Evolutionary conservation across 1,284 basidiomycete genomes (phyloP), one percentile per base, ranked within the genome.

Genomic region (Marasmius tenuissimus): DNA sequence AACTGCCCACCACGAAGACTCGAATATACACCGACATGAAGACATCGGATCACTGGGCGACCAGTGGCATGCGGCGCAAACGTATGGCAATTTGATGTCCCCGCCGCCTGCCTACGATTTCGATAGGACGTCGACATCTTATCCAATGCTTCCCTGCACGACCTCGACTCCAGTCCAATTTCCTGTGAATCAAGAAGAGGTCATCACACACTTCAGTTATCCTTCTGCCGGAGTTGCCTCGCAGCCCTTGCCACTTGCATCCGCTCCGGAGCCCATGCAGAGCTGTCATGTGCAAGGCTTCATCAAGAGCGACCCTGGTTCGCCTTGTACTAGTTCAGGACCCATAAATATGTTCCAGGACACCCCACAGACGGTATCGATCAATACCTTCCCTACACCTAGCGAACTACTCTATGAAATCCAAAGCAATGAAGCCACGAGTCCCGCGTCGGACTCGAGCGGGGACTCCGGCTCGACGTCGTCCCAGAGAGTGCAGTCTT

Each of bases 331-430:
- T 27, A 4, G 27, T 27, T 27, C 27, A 27, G 27, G 27, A 2
- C 27, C 27, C 27, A 27, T 27, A 27, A 27, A 27, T 4, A 27
- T 27, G 27, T 27, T 27, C 27, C 27, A 27, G 27, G 27, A 27
- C 27, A 4, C 27, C 27, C 27, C 38, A n/a, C 9, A 1, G 35
- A 20, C 34, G 3, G 35, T n/a, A 37, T 35, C 52, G 34, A 47
- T 14, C 16, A 34, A 18, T 2, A 82, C 81, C 5, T 87, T 89
- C 66, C 86, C 82, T 1, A 89, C 88, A 0, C 88, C 88, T 0
- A 83, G 81, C 33, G 85, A 89, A 66, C 74, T 89, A n/a, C 80
- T 89, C 51, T 74, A 72, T 33, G 78, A 86, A 47, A 71, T 83
- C 18, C 65, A 54, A 45, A 53, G 64, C 68, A 1, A 53, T 62